These are phyloP conservation scores for Melanomma pulvis-pyrius DNA, from an alignment of 495 filamentous ascomycete species.

Conservation along the genomic window DNA sequence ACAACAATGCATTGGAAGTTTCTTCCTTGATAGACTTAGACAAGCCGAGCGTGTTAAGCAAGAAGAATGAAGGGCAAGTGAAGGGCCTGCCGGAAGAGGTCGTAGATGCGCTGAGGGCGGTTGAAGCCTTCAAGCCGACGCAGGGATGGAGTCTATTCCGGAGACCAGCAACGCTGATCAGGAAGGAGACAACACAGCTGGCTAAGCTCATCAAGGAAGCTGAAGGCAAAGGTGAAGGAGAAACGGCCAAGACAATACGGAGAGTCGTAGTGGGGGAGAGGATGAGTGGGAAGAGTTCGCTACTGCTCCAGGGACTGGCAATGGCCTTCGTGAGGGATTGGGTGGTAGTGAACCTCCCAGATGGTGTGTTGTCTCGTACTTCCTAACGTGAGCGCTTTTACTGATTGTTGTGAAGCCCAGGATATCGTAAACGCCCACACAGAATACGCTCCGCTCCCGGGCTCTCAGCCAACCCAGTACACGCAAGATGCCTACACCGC, in stretches of 20 bases:
- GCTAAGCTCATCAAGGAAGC: conserved; percentile 61
- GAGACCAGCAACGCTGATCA: conserved; percentile 72
- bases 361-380: conserved; percentile 61
- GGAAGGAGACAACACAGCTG: conserved; percentile 73
- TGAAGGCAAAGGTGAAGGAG: conserved; percentile 46
- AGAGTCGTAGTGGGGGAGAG: conserved; percentile 72
- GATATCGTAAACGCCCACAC: conserved; percentile 79
- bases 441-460: conserved; percentile 72
- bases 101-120: conserved; percentile 75
- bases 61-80: conserved; percentile 63
- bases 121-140: conserved; percentile 86
- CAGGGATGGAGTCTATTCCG: conserved; percentile 89
- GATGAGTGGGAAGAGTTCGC: conserved; percentile 79
- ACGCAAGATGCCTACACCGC: conserved; percentile 76
- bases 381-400: not conserved
- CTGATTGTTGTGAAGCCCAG: conserved; percentile 58
- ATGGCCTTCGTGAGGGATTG: conserved; percentile 81
- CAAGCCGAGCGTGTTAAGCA: conserved; percentile 44
- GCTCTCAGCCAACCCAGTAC: conserved; percentile 63
- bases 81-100: conserved; percentile 68
- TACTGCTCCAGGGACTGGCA: conserved; percentile 81
- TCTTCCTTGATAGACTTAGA: conserved; percentile 63
- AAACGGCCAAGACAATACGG: conserved; percentile 62
- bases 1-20: conserved; percentile 85
- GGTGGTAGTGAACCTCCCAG: conserved; percentile 89